These are phyloP conservation scores for Calycina herbarum DNA, from an alignment of 2,329 filamentous ascomycete genomes.

Conservation along the genomic window DNA sequence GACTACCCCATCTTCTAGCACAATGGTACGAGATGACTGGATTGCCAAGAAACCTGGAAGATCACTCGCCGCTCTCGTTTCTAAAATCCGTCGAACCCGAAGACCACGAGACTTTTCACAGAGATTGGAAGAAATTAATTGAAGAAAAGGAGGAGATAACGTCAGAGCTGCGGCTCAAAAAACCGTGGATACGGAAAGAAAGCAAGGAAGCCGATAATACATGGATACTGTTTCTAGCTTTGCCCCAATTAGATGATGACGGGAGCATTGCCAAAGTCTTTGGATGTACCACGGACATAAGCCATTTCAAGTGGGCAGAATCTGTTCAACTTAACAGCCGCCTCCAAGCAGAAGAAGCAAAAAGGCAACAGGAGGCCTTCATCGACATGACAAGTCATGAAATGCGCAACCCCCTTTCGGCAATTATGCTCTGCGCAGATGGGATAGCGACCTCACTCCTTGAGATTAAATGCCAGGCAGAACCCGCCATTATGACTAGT, in stretches of 20 bases:
- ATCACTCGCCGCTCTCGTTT: slow-evolving; percentile 60
- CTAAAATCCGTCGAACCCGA: slow-evolving; percentile 68
- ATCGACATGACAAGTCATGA: slow-evolving; percentile 71
- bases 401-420: slow-evolving; percentile 70
- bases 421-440: slow-evolving; percentile 74
- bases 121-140: slow-evolving; percentile 62
- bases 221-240: slow-evolving; percentile 65
- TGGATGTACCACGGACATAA: slow-evolving; percentile 76
- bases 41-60: slow-evolving; percentile 55
- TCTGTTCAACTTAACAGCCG: slow-evolving; percentile 73
- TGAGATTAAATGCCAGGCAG: slow-evolving; percentile 23
- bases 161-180: slow-evolving; percentile 60
- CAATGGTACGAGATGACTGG: slow-evolving; percentile 64
- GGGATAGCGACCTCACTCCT: slow-evolving; percentile 57
- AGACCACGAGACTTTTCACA: slow-evolving; percentile 58
- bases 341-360: slow-evolving; percentile 77
- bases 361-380: slow-evolving; percentile 68
- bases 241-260: slow-evolving; percentile 64
- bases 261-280: slow-evolving; percentile 66
- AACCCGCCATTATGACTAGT: slow-evolving; percentile 30
- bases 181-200: slow-evolving; percentile 57
- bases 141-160: slow-evolving; percentile 68
- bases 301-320: slow-evolving; percentile 79
- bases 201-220: slow-evolving; percentile 58
- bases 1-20: background rate